These are phyloP conservation scores for Zasmidium angulare DNA, from an alignment of 2,329 filamentous ascomycete species.

Conservation along the genomic window DNA sequence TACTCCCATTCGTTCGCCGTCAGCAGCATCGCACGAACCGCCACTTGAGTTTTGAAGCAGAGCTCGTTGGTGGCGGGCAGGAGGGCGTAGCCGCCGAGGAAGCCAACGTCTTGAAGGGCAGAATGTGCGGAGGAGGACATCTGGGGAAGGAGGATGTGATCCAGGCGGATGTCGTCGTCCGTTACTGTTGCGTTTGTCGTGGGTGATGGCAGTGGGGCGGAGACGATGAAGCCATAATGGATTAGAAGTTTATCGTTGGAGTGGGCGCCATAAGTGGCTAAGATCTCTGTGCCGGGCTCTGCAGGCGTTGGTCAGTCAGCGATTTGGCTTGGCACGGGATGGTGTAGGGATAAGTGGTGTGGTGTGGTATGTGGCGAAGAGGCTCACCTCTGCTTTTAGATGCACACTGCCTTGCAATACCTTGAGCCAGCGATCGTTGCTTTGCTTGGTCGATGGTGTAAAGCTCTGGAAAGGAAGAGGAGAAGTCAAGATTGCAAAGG, in stretches of 20 bases:
- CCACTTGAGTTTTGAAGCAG: slow-evolving; percentile 49
- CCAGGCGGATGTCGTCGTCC: slow-evolving; percentile 44
- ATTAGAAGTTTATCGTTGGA: slow-evolving; percentile 70
- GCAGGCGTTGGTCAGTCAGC: neutral
- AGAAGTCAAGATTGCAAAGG: neutral
- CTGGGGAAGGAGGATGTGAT: slow-evolving; percentile 42
- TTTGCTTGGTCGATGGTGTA: neutral
- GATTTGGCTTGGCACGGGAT: neutral
- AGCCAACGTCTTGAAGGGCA: slow-evolving; percentile 44
- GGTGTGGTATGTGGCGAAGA: neutral
- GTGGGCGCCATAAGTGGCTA: slow-evolving; percentile 69
- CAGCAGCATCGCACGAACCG: slow-evolving; percentile 37
- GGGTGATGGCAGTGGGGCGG: neutral
- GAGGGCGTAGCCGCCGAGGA: slow-evolving; percentile 39
- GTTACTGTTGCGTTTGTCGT: neutral
- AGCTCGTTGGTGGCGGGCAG: slow-evolving; percentile 32
- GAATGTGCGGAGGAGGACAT: slow-evolving; percentile 34
- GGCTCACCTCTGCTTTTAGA: neutral
- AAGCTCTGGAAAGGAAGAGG: neutral
- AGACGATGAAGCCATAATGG: slow-evolving; percentile 59
- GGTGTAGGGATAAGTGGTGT: neutral
- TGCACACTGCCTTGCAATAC: too few relatives aligned
- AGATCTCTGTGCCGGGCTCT: slow-evolving; percentile 53
- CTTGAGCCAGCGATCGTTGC: too few relatives aligned
- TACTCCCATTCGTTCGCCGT: slow-evolving; percentile 41